These are phyloP conservation scores for Irpex sp. DNA, from an alignment of 1,284 basidiomycete species.

Conservation along the genomic window DNA sequence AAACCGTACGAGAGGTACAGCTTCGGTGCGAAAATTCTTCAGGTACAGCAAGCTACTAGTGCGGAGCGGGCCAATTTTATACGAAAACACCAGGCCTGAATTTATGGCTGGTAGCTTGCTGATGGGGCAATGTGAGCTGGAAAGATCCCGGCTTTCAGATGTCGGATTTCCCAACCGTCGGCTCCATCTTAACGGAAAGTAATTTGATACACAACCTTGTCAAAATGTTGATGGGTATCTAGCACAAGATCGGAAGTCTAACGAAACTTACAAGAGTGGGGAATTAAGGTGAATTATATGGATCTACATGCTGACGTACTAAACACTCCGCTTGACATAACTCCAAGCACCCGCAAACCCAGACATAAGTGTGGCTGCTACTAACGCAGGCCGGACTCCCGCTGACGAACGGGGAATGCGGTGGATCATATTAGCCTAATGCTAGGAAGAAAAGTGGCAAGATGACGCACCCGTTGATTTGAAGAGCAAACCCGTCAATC, in stretches of 20 bases:
- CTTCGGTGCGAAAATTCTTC: not conserved
- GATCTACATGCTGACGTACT: conserved; percentile 28
- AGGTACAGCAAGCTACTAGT: not conserved
- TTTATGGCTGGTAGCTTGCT: conserved; percentile 3
- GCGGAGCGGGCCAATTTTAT: conserved; percentile 10
- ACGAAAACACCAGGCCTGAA: conserved; percentile 5
- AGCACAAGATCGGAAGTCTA: conserved; percentile 14
- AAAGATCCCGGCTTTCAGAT: conserved; percentile 12
- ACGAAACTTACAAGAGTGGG: conserved; percentile 23
- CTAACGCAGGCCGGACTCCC: conserved; percentile 85
- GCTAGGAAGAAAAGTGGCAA: conserved; percentile 27
- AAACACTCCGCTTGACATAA: conserved; percentile 81
- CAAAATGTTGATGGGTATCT: conserved; percentile 18
- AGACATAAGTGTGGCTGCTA: conserved; percentile 87
- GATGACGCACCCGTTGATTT: conserved; percentile 83
- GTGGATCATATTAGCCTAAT: conserved; percentile 28
- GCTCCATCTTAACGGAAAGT: conserved; percentile 8
- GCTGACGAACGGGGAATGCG: conserved; percentile 50
- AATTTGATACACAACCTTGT: conserved; percentile 13
- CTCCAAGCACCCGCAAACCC: conserved; percentile 89
- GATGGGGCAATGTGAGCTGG: conserved; percentile 11
- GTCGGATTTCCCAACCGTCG: conserved; percentile 12
- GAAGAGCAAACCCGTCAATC: conserved; percentile 86
- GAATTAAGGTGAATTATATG: conserved; percentile 24
- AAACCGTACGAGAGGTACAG: conserved; percentile 2